Percentiles rank a stretch among this genome's conserved stretches.
phyloP scores from a whole-genome alignment of 2,329 filamentous ascomycete species.

The Xylariales sp. region DNA sequence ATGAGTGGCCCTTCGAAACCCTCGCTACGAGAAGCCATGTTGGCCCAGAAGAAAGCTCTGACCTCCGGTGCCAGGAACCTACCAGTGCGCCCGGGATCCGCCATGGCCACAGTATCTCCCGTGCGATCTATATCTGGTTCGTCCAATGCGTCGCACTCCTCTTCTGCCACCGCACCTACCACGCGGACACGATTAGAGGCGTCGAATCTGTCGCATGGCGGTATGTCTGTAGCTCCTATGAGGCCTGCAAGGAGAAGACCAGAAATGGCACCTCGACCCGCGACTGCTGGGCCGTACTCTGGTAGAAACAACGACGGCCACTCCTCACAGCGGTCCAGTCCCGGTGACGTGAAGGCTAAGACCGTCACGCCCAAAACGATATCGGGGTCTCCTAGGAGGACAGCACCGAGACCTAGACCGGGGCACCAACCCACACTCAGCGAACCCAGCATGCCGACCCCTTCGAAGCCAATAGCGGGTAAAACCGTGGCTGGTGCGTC shows the following conservation, averaged over 20 bases:
- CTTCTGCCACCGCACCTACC: constrained; percentile 29
- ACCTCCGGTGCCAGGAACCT: constrained; percentile 46
- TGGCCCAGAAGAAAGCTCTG: constrained; percentile 74
- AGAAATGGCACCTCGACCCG: constrained; percentile 54
- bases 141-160: constrained; percentile 29
- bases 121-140: constrained; percentile 36
- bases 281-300: constrained; percentile 63
- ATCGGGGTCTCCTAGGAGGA: constrained; percentile 49
- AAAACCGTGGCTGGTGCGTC: constrained; percentile 19
- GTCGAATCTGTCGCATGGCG: constrained; percentile 44
- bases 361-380: constrained; percentile 45
- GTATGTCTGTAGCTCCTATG: constrained; percentile 61
- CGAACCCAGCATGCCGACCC: constrained; percentile 46
- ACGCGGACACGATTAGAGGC: constrained; percentile 38
- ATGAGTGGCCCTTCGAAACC: constrained; percentile 50
- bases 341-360: constrained; percentile 41
- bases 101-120: constrained; percentile 59
- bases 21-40: constrained; percentile 76
- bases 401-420: constrained; percentile 39
- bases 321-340: constrained; percentile 39
- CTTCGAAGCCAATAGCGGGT: constrained; percentile 29
- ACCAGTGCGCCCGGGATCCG: constrained; percentile 55
- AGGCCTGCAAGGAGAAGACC: constrained; percentile 54
- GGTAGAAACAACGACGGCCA: constrained; percentile 47
- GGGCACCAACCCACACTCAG: constrained; percentile 45